These are phyloP conservation scores for Coriaria nepalensis DNA, from an alignment of 306 rosid genomes.

Conservation along the genomic window DNA sequence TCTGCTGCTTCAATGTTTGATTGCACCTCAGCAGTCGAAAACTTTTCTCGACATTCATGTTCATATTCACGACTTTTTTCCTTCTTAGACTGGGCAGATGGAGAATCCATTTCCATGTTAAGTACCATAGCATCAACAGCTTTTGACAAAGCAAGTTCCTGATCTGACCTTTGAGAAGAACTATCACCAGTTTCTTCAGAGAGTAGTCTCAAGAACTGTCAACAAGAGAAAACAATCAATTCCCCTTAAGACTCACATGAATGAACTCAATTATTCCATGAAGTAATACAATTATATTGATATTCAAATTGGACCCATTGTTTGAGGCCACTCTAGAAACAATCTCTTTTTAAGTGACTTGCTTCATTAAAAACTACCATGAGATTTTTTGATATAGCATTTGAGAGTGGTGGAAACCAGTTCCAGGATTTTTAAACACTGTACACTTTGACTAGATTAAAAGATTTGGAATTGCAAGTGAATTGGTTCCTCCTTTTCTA, in stretches of 20 bases:
- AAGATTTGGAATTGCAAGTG: too few relatives aligned
- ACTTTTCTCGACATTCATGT: conserved; percentile 50
- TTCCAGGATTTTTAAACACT: too few relatives aligned
- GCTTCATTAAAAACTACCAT: too few relatives aligned
- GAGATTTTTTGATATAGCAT: too few relatives aligned
- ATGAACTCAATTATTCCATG: background rate
- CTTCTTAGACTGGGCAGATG: conserved; percentile 32
- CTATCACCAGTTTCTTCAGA: conserved; percentile 41
- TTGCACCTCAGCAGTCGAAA: conserved; percentile 26
- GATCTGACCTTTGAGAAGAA: conserved; percentile 44
- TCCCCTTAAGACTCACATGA: background rate
- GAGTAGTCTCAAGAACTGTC: conserved; percentile 66
- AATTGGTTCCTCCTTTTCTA: too few relatives aligned
- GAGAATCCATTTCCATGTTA: conserved; percentile 31
- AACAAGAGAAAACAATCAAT: background rate
- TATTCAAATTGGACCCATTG: too few relatives aligned
- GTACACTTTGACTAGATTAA: too few relatives aligned
- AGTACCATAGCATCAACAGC: conserved; percentile 45
- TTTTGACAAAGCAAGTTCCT: conserved; percentile 51
- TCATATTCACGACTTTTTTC: conserved; percentile 48
- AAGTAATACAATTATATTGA: background rate
- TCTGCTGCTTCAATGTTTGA: conserved; percentile 30
- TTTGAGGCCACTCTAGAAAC: too few relatives aligned
- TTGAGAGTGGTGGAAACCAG: too few relatives aligned
- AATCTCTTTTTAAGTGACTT: too few relatives aligned